phyloP scores from a whole-genome alignment of 305 asterid species.

The Withania somnifera region DNA sequence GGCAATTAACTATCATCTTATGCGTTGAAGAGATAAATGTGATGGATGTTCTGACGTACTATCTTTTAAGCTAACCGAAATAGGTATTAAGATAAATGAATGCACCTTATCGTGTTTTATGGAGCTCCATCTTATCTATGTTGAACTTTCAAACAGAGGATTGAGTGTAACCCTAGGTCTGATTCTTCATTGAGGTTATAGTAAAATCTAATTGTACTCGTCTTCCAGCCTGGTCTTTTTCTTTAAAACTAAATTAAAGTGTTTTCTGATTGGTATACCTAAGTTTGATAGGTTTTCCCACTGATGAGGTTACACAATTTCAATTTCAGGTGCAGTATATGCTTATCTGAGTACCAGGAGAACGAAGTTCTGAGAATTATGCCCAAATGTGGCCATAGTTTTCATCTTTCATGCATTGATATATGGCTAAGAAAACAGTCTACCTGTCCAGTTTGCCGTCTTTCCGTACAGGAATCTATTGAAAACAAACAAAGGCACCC shows the following conservation, averaged over 20 bases:
- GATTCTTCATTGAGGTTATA: not conserved
- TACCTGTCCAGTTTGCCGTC: constrained; percentile 90
- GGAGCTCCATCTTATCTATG: not conserved
- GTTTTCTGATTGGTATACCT: not conserved
- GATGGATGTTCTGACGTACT: not conserved
- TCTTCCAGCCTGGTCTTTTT: not conserved
- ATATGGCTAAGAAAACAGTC: constrained; percentile 73
- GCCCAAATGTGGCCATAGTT: constrained; percentile 85
- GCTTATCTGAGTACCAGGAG: constrained; percentile 73
- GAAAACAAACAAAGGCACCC: constrained; percentile 27
- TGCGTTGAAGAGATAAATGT: not conserved
- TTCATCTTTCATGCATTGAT: constrained; percentile 77
- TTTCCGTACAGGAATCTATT: constrained; percentile 37
- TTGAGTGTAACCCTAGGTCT: not conserved
- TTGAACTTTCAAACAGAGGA: not conserved
- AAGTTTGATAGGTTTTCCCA: not conserved
- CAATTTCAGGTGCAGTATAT: constrained; percentile 60
- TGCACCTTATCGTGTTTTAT: not conserved
- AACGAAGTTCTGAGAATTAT: constrained; percentile 63
- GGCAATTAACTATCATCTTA: not conserved
- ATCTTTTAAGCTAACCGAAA: not conserved
- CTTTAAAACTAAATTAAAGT: not conserved
- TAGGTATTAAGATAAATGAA: not conserved
- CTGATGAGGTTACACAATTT: constrained; percentile 3
- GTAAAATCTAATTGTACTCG: not conserved